Evolutionary conservation across 2,329 filamentous ascomycete genomes (phyloP).

Genomic region (Fusarium setosum): DNA sequence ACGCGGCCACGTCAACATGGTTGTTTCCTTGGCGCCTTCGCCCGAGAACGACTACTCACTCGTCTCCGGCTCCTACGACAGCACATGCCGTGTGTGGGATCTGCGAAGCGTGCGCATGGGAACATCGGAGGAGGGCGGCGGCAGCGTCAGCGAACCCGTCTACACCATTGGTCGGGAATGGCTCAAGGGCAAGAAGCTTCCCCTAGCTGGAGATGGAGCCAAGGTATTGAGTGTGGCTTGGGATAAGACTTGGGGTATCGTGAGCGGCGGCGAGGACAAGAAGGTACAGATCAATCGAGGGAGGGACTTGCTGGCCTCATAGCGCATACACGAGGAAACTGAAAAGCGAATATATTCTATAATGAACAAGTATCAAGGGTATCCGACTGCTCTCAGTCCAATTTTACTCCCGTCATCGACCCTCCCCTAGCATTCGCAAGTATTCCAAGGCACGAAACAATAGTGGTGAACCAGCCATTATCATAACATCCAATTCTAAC

Average conservation of each 20-base stretch:
- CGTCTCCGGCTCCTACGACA: constrained; percentile 90
- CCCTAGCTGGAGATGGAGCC: constrained; percentile 80
- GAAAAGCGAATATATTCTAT: constrained; percentile 29
- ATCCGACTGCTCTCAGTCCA: constrained; percentile 1
- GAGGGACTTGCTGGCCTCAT: constrained; percentile 60
- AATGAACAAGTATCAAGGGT: constrained; percentile 20
- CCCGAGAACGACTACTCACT: constrained; percentile 82
- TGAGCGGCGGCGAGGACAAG: constrained; percentile 94
- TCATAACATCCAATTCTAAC: too few relatives aligned
- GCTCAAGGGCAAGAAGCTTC: constrained; percentile 71
- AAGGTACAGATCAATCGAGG: constrained; percentile 90
- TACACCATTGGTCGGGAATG: constrained; percentile 82
- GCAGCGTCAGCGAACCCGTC: constrained; percentile 78
- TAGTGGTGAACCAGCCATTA: too few relatives aligned
- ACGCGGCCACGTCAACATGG: constrained; percentile 85
- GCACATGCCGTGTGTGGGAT: constrained; percentile 95
- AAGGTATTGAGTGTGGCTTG: constrained; percentile 93
- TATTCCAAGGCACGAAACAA: too few relatives aligned
- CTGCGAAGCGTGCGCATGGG: constrained; percentile 75
- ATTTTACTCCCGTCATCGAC: neutral
- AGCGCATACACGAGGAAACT: constrained; percentile 30
- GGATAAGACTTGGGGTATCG: constrained; percentile 88
- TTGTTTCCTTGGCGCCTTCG: constrained; percentile 60
- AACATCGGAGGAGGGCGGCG: constrained; percentile 69
- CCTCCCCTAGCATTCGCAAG: neutral